Percentiles rank a stretch among this genome's conserved stretches.
phyloP scores from a whole-genome alignment of 2,329 filamentous ascomycete genomes.

The Trichoderma semiorbis region DNA sequence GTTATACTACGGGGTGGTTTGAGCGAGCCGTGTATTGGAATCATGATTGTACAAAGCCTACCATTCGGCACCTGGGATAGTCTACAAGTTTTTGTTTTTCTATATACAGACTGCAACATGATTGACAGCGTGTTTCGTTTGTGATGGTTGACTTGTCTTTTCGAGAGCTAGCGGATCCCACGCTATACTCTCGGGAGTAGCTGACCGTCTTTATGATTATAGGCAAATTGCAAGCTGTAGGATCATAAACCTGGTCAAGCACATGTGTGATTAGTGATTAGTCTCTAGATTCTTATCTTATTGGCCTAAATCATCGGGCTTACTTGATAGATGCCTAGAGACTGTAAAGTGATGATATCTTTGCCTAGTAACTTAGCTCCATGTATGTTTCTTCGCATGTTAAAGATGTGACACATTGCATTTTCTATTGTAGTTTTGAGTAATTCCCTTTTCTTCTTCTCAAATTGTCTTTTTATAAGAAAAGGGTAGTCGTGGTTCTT shows the following conservation, averaged over 20 bases:
- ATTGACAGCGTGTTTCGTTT: neutral
- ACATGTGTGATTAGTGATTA: neutral
- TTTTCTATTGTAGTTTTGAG: neutral
- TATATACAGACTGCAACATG: neutral
- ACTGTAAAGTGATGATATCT: neutral
- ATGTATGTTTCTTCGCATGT: neutral
- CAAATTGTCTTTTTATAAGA: neutral
- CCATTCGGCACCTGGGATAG: neutral
- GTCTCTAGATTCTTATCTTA: rapidly evolving
- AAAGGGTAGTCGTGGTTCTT: too few species aligned
- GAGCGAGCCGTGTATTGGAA: neutral
- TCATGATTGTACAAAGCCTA: neutral
- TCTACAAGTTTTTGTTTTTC: neutral
- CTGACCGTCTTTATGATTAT: too few species aligned
- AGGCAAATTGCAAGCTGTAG: neutral
- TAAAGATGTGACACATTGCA: neutral
- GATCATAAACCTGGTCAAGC: neutral
- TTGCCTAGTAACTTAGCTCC: neutral
- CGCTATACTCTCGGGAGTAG: too few species aligned
- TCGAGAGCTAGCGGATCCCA: too few species aligned
- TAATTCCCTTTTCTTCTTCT: neutral
- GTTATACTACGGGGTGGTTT: neutral
- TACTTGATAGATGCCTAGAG: neutral
- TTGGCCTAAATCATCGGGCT: neutral
- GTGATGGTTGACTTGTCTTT: neutral